Evolutionary conservation across 2,329 filamentous ascomycete species (phyloP).

Genomic region (Clonostachys rosea): DNA sequence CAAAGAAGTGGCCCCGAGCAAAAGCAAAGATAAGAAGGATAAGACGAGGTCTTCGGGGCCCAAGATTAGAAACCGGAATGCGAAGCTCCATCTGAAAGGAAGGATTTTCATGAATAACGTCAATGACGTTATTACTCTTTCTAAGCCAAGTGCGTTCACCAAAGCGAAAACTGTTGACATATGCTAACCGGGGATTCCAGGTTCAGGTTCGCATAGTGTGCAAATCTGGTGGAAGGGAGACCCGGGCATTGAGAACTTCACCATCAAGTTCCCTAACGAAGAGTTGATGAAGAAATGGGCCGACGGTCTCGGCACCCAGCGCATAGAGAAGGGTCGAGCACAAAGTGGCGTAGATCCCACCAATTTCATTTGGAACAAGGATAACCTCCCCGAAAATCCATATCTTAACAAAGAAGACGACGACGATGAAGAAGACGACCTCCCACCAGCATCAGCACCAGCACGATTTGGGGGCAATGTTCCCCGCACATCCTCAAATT

Average conservation of each 20-base stretch:
- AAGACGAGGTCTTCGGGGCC: conserved; percentile 51
- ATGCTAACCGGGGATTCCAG: not conserved
- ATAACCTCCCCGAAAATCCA: conserved; percentile 65
- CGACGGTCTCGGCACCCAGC: conserved; percentile 70
- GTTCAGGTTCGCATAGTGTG: conserved; percentile 79
- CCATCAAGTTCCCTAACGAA: conserved; percentile 89
- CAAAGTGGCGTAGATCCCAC: conserved; percentile 47
- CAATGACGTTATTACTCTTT: conserved; percentile 83
- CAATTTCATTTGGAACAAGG: conserved; percentile 77
- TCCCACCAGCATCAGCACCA: conserved; percentile 24
- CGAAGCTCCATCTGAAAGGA: conserved; percentile 90
- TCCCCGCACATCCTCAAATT: conserved; percentile 55
- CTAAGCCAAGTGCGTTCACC: conserved; percentile 70
- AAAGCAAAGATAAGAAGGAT: conserved; percentile 73
- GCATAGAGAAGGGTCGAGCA: conserved; percentile 52
- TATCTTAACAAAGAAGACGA: conserved; percentile 65
- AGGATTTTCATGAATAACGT: conserved; percentile 99
- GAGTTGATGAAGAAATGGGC: conserved; percentile 94
- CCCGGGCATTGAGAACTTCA: conserved; percentile 91
- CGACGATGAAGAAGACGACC: conserved; percentile 49
- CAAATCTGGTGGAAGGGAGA: conserved; percentile 99
- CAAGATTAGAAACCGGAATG: conserved; percentile 60
- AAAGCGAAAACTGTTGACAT: not conserved
- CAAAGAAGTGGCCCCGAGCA: conserved; percentile 87
- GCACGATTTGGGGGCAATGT: conserved; percentile 19